A percentile compares a stretch with the other conserved stretches of the same genome.
Conservation (phyloP, 345 rosid species). For the Turritis glabra region DNA sequence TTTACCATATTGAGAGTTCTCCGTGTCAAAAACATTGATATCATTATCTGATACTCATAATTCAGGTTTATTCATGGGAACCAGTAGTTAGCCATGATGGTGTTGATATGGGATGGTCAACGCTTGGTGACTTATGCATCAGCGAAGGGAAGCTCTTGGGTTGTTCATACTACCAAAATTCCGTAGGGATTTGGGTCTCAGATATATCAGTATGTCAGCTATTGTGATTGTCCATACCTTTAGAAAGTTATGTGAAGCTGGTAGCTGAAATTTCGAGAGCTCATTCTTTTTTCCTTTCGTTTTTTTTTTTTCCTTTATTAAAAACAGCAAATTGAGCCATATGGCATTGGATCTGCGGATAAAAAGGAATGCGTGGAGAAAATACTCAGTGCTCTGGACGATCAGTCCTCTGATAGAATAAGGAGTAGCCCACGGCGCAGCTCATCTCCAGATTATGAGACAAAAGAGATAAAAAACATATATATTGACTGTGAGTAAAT, state of each 20-base stretch:
- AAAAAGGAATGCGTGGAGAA: constrained; percentile 50
- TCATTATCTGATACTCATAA: constrained; percentile 18
- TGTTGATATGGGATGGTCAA: constrained; percentile 91
- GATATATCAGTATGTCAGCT: constrained; percentile 63
- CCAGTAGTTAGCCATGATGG: constrained; percentile 88
- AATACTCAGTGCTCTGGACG: constrained; percentile 47
- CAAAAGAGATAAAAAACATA: constrained; percentile 88
- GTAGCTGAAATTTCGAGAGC: not conserved
- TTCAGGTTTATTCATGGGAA: constrained; percentile 98
- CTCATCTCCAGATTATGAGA: constrained; percentile 68
- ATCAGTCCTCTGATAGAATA: constrained; percentile 48
- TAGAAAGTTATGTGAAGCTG: constrained; percentile 4
- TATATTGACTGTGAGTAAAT: constrained; percentile 86
- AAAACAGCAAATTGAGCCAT: constrained; percentile 80
- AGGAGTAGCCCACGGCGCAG: constrained; percentile 50
- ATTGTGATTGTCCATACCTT: constrained; percentile 23
- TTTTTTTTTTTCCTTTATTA: not conserved
- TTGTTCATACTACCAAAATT: constrained; percentile 76
- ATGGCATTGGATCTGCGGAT: constrained; percentile 50
- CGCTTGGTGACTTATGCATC: constrained; percentile 86
- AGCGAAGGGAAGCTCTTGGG: constrained; percentile 85
- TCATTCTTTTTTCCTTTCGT: not conserved
- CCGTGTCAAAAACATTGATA: constrained; percentile 7
- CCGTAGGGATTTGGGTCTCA: constrained; percentile 91
- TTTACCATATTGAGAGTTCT: not conserved